These are phyloP conservation scores for Ceriops decandra DNA, from an alignment of 345 rosid species.

Conservation along the genomic window DNA sequence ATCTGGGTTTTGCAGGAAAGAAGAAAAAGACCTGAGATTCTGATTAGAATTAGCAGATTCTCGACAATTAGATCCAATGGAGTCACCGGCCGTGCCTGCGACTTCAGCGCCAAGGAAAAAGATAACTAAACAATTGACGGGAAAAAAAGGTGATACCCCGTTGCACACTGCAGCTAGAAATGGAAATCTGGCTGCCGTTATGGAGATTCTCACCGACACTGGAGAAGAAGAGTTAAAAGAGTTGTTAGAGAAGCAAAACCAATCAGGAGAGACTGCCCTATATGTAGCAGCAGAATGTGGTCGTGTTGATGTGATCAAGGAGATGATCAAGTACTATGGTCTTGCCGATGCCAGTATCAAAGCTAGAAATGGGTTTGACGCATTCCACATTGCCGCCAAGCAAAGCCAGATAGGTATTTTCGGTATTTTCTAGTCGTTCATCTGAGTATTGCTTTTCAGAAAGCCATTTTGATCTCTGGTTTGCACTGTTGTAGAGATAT, in stretches of 20 bases:
- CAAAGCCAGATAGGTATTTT: constrained; percentile 75
- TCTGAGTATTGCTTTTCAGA: not conserved
- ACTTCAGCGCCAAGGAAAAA: constrained; percentile 42
- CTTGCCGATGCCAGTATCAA: constrained; percentile 71
- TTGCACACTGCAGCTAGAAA: constrained; percentile 80
- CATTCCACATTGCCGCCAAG: constrained; percentile 93
- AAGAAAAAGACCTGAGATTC: constrained; percentile 9
- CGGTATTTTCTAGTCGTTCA: not conserved
- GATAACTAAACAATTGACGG: constrained; percentile 84
- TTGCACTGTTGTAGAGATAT: constrained; percentile 45
- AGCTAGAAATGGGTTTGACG: constrained; percentile 92
- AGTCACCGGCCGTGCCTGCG: constrained; percentile 14
- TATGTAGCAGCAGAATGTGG: constrained; percentile 90
- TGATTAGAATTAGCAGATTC: not conserved
- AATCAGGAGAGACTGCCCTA: constrained; percentile 84
- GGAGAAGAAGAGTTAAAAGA: constrained; percentile 44
- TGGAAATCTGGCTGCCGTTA: constrained; percentile 48
- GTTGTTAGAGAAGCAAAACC: constrained; percentile 68
- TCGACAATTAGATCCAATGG: constrained; percentile 27
- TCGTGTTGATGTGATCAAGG: constrained; percentile 60
- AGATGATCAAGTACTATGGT: constrained; percentile 74
- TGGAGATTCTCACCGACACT: constrained; percentile 42
- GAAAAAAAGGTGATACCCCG: constrained; percentile 71
- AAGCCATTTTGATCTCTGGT: not conserved
- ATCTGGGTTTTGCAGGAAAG: constrained; percentile 35